Evolutionary conservation across 352 stramenopile species (phyloP).

Genomic region (Globisporangium cystogenes): DNA sequence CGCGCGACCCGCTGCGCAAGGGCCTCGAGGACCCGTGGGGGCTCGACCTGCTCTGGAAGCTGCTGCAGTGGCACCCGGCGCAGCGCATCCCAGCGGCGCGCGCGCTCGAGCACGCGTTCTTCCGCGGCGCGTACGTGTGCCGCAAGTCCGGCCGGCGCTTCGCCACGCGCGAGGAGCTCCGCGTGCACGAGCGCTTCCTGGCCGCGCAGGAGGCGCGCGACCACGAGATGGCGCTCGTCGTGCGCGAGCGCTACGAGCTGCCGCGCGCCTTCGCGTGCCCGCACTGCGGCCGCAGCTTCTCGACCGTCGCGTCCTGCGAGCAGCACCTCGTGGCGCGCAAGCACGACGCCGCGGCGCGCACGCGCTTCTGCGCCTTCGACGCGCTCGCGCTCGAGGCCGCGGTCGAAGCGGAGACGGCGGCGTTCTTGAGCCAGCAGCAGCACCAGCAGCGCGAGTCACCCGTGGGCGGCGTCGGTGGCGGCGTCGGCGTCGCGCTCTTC

Average conservation of each 20-base stretch:
- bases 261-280: conserved; percentile 49
- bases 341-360: conserved; percentile 20
- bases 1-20: conserved; percentile 86
- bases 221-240: conserved; percentile 41
- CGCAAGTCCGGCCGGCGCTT: conserved; percentile 50
- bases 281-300: conserved; percentile 56
- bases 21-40: conserved; percentile 80
- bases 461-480: background rate
- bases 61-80: conserved; percentile 91
- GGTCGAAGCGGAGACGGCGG: conserved; percentile 16
- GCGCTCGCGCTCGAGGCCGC: conserved; percentile 16
- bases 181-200: conserved; percentile 59
- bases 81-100: conserved; percentile 80
- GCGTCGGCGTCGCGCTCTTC: conserved; percentile 55
- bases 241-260: conserved; percentile 50
- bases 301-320: conserved; percentile 54
- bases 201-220: conserved; percentile 39
- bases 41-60: conserved; percentile 91
- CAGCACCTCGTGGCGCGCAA: conserved; percentile 46
- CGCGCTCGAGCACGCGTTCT: conserved; percentile 84
- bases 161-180: conserved; percentile 53
- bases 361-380: conserved; percentile 63
- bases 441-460: background rate
- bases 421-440: conserved; percentile 5
- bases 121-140: conserved; percentile 75